These are phyloP conservation scores for Aspergillus fumigatiaffinis DNA, from an alignment of 2,329 filamentous ascomycete species.

Conservation along the genomic window DNA sequence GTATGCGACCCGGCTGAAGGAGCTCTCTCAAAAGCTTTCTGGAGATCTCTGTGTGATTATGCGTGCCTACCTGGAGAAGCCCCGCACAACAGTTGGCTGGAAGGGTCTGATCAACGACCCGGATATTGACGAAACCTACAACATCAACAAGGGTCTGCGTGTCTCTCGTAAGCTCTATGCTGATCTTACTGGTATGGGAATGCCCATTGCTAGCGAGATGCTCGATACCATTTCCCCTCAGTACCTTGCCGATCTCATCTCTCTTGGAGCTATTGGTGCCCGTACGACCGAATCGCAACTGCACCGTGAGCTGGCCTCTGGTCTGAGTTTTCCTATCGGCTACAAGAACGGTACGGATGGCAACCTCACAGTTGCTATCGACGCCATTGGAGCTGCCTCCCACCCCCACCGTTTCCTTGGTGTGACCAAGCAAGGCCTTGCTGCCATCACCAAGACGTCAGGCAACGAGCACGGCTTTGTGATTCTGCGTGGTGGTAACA, in stretches of 20 bases:
- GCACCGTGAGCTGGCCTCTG: slow-evolving; percentile 91
- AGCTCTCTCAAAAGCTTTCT: slow-evolving; percentile 72
- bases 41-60: slow-evolving; percentile 89
- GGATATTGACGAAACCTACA: slow-evolving; percentile 92
- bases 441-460: slow-evolving; percentile 86
- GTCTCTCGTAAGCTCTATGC: slow-evolving; percentile 91
- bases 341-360: slow-evolving; percentile 99
- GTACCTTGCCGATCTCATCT: slow-evolving; percentile 94
- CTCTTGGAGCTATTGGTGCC: slow-evolving; percentile 90
- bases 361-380: slow-evolving; percentile 83
- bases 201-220: slow-evolving; percentile 98
- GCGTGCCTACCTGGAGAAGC: slow-evolving; percentile 99
- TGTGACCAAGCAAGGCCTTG: slow-evolving; percentile 95
- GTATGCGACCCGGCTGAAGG: slow-evolving; percentile 77
- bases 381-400: slow-evolving; percentile 75
- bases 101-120: slow-evolving; percentile 99
- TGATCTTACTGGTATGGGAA: slow-evolving; percentile 78
- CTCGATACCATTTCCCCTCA: slow-evolving; percentile 97
- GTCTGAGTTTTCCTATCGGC: slow-evolving; percentile 93
- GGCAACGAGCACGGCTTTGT: slow-evolving; percentile 98
- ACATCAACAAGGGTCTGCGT: slow-evolving; percentile 97
- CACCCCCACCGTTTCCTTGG: slow-evolving; percentile 89
- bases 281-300: slow-evolving; percentile 95
- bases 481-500: slow-evolving; percentile 85
- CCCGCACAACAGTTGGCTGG: slow-evolving; percentile 96